Evolutionary conservation across 1,284 basidiomycete species (phyloP), one percentile per base, ranked within the genome.

Genomic region (Ceratobasidium sp.): DNA sequence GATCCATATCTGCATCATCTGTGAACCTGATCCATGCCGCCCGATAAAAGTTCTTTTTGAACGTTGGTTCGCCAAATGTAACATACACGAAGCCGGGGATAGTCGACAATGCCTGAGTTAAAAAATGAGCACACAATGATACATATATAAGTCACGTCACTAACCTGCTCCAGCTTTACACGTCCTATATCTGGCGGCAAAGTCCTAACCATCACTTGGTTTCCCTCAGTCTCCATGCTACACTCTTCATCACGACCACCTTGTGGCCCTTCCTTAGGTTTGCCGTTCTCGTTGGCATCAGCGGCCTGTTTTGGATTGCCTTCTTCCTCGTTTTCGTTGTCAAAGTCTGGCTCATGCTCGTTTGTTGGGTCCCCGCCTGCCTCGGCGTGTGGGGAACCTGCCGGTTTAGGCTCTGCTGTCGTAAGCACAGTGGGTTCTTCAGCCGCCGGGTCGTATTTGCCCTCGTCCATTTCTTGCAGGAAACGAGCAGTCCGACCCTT

Each of bases 141-240:
- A 34, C 16, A 12, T 21, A 18, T 3, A 28, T 57, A 21, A 14
- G 30, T 34, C 23, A 16, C n/a, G 21, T 23, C 58, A 79, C 84
- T 75, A 75, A 97, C 94, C 80, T 92, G 90, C 83, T 97, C 95
- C 36, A 98, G 84, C 77, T 93, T 94, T 53, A 90, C 82, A 55
- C 94, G 88, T 23, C 92, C 90, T 76, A 96, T 94, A 75, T 93
- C 92, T 30, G 95, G 94, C 48, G 94, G 93, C 75, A 97, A 94
- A 21, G 93, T 95, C 76, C 95, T 90, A 78, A 97, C 94, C 87
- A 97, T 94, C 60, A 98, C 89, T 79, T 96, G 93, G 77, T 93
- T 92, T 14, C 91, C 89, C 76, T 93, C 89, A 28, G 93, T 88
- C 46, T 86, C 84, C 23, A 93, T 88, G 75, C 90, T 87, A 70